phyloP scores from a whole-genome alignment of 257 asterid genomes.

The Eustoma russellianum region DNA sequence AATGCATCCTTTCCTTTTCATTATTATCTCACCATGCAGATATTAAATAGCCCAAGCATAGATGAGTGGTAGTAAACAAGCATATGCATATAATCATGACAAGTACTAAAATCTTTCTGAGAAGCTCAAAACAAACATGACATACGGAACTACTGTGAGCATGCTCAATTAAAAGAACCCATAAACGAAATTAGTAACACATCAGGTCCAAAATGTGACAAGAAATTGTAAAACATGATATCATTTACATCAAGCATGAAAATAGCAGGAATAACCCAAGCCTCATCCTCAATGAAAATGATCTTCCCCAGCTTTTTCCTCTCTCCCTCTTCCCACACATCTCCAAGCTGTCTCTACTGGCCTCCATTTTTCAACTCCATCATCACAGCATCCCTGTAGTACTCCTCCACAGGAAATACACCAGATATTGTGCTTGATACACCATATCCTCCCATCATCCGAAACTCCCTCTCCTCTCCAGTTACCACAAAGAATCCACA shows the following conservation, averaged over 20 bases:
- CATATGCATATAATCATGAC: too few relatives aligned
- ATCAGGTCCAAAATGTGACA: too few relatives aligned
- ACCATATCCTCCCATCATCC: constrained; percentile 99
- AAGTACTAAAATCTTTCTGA: too few relatives aligned
- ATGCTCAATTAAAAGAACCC: too few relatives aligned
- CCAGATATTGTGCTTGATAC: constrained; percentile 72
- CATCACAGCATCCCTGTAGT: constrained; percentile 74
- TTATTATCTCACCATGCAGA: too few relatives aligned
- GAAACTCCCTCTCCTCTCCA: constrained; percentile 51
- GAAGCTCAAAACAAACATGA: too few relatives aligned
- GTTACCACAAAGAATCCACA: constrained; percentile 60
- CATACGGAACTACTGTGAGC: too few relatives aligned
- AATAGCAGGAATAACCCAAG: constrained; percentile 36
- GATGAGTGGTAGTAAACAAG: too few relatives aligned
- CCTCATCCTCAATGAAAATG: constrained; percentile 51
- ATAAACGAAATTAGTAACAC: too few relatives aligned
- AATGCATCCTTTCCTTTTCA: too few relatives aligned
- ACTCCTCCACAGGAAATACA: constrained; percentile 83
- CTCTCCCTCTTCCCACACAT: constrained; percentile 97
- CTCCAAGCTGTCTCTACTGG: constrained; percentile 85
- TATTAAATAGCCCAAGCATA: too few relatives aligned
- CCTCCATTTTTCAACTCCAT: constrained; percentile 67
- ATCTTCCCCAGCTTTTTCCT: constrained; percentile 66
- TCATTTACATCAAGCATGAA: constrained; percentile 70
- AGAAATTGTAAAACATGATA: constrained; percentile 18